Percentiles rank a stretch among this genome's conserved stretches.
These are phyloP conservation scores for Bipolaris cookei DNA, from an alignment of 2,329 filamentous ascomycete genomes.

Conservation along the genomic window DNA sequence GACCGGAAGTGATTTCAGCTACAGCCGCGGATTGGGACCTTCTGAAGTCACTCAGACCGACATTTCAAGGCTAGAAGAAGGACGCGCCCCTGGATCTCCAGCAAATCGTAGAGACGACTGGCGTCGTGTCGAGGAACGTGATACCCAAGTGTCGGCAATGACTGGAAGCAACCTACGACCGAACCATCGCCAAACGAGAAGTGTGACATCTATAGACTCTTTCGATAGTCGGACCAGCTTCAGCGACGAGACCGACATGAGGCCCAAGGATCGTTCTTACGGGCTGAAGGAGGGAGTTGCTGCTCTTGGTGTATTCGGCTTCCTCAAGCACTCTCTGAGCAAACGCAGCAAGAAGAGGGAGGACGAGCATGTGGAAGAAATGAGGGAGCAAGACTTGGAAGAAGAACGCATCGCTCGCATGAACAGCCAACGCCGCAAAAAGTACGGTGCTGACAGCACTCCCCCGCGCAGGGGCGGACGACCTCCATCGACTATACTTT, in stretches of 20 bases:
- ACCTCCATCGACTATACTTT: constrained; percentile 50
- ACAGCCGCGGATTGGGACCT: constrained; percentile 58
- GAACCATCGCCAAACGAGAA: constrained; percentile 41
- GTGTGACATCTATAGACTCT: constrained; percentile 49
- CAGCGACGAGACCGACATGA: constrained; percentile 37
- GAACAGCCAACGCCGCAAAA: constrained; percentile 63
- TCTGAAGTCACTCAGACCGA: constrained; percentile 57
- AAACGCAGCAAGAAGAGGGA: constrained; percentile 64
- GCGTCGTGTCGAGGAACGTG: constrained; percentile 48
- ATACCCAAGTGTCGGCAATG: constrained; percentile 45
- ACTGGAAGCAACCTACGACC: constrained; percentile 57
- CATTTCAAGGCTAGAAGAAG: constrained; percentile 60
- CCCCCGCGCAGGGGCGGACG: constrained; percentile 39
- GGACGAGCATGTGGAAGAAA: constrained; percentile 64
- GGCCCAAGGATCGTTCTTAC: constrained; percentile 37
- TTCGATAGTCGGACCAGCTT: constrained; percentile 51
- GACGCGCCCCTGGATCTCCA: constrained; percentile 58
- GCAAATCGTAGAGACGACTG: constrained; percentile 42
- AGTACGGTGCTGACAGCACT: constrained; percentile 71
- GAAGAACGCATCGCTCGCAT: constrained; percentile 60
- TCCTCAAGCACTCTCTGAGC: constrained; percentile 54
- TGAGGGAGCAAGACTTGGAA: constrained; percentile 59
- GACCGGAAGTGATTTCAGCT: constrained; percentile 60
- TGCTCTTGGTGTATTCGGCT: constrained; percentile 51
- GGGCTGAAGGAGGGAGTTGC: constrained; percentile 57